Percentiles rank a stretch among this genome's conserved stretches.
phyloP scores from a whole-genome alignment of 768 basidiomycete species.

The Termitomyces sp. region DNA sequence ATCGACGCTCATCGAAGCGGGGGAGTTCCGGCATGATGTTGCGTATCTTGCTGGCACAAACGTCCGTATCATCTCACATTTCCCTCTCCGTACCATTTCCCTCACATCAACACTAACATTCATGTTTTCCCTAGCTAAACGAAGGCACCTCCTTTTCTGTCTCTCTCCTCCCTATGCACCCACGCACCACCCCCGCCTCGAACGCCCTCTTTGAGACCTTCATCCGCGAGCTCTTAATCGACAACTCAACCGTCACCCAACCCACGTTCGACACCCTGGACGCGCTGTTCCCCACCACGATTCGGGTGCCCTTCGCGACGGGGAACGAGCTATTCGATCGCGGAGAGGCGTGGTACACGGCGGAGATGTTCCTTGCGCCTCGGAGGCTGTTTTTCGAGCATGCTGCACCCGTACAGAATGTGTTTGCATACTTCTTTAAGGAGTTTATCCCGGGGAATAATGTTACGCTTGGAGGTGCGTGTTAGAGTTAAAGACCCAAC shows the following conservation, averaged over 20 bases:
- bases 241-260: constrained; percentile 43
- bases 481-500: no score
- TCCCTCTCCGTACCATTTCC: constrained; percentile 32
- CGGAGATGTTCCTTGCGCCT: constrained; percentile 51
- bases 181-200: constrained; percentile 39
- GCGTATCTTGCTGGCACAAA: constrained; percentile 56
- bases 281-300: constrained; percentile 38
- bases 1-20: constrained; percentile 39
- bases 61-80: constrained; percentile 33
- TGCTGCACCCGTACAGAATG: constrained; percentile 41
- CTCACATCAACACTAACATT: constrained; percentile 29
- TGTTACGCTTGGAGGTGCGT: constrained; percentile 40
- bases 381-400: constrained; percentile 47
- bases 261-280: constrained; percentile 36
- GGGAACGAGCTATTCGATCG: constrained; percentile 59
- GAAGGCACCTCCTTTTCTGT: constrained; percentile 42
- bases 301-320: constrained; percentile 44
- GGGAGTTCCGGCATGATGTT: constrained; percentile 44
- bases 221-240: constrained; percentile 44
- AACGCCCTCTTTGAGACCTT: constrained; percentile 42
- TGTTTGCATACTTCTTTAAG: constrained; percentile 51
- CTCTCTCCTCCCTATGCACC: constrained; percentile 39
- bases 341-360: constrained; percentile 54
- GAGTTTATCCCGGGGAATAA: constrained; percentile 56
- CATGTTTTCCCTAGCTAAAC: no score